A percentile compares a stretch with the other conserved stretches of the same genome.
phyloP scores from a whole-genome alignment of 129 eudicot genomes.

The Arctium minus region DNA sequence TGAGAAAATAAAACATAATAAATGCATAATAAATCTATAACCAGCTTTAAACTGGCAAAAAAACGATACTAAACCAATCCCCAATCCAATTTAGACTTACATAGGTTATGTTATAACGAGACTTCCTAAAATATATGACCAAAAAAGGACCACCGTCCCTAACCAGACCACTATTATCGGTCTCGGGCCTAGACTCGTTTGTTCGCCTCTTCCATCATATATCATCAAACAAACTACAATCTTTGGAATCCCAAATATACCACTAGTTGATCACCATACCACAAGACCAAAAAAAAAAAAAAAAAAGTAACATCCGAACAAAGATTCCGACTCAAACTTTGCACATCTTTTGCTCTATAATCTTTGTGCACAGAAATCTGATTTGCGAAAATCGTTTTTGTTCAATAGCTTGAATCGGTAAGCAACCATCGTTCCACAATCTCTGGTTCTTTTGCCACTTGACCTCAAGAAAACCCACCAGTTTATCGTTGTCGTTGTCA shows the following conservation, averaged over 20 bases:
- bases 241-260: neutral
- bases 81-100: too few species aligned
- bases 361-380: neutral
- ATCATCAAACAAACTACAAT: neutral
- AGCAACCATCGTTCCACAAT: slow-evolving; percentile 1
- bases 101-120: too few species aligned
- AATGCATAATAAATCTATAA: neutral
- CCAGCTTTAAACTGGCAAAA: neutral
- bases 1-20: neutral
- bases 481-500: neutral
- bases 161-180: neutral
- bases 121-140: neutral
- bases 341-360: neutral
- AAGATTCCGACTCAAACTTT: neutral
- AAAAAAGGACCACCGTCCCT: neutral
- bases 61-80: too few species aligned
- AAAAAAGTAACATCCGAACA: neutral
- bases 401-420: neutral
- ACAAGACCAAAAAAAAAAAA: neutral
- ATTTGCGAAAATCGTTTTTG: neutral
- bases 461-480: neutral
- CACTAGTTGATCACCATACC: neutral
- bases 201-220: neutral
- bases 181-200: neutral
- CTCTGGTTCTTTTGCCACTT: slow-evolving; percentile 2